Percentiles rank a stretch among this genome's conserved stretches.
phyloP scores from a whole-genome alignment of 1,284 basidiomycete species.

The Mrakiaceae sp. region DNA sequence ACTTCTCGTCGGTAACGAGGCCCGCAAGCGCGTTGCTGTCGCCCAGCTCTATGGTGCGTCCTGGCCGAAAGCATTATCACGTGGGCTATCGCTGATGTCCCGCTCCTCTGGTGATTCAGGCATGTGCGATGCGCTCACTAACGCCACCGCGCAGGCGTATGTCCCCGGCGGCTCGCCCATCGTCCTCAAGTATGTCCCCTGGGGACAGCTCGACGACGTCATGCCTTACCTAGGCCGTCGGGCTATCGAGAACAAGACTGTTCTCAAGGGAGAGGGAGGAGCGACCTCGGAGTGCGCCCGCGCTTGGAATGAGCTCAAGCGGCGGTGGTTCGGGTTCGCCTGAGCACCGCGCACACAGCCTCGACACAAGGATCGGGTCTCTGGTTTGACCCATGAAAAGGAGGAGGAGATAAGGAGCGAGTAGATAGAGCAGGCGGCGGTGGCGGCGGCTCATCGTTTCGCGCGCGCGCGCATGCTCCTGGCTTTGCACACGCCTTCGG shows the following conservation, averaged over 20 bases:
- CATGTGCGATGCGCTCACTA: constrained; percentile 71
- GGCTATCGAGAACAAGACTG: constrained; percentile 65
- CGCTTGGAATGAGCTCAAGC: constrained; percentile 44
- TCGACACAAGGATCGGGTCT: no score
- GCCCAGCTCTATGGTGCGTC: constrained; percentile 71
- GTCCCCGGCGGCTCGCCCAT: constrained; percentile 48
- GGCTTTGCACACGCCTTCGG: no score
- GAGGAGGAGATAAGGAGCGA: no score
- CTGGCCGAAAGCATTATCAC: no score
- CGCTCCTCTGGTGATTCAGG: constrained; percentile 37
- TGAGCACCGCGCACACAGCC: not conserved
- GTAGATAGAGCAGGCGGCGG: no score
- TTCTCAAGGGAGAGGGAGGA: constrained; percentile 48
- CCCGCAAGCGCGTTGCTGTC: constrained; percentile 56
- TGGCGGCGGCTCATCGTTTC: no score
- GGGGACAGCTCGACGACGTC: constrained; percentile 62
- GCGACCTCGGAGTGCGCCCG: constrained; percentile 46
- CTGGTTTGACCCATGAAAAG: no score
- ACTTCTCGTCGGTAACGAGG: constrained; percentile 40
- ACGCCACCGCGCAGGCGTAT: constrained; percentile 51
- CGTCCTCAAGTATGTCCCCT: constrained; percentile 74
- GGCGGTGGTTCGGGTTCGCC: constrained; percentile 15
- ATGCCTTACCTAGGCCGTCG: constrained; percentile 59
- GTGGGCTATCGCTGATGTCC: no score
- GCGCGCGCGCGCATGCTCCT: no score